A percentile compares a stretch with the other conserved stretches of the same genome.
These are phyloP conservation scores for Simplicillium sp. DNA, from an alignment of 2,329 filamentous ascomycete genomes.

Conservation along the genomic window DNA sequence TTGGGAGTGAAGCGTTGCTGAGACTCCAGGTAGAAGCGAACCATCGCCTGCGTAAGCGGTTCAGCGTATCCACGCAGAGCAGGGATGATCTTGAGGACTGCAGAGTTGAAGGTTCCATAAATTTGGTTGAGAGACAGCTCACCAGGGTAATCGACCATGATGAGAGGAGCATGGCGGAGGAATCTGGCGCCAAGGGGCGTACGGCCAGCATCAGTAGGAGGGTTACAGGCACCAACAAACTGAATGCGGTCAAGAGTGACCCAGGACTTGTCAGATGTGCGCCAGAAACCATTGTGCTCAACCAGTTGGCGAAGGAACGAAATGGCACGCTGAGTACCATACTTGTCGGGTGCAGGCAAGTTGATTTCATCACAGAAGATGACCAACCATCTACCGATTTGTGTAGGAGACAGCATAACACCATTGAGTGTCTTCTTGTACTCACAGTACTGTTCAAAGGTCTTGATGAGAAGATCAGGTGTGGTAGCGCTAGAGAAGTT, in stretches of 20 bases:
- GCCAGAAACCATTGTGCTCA: slow-evolving; percentile 98
- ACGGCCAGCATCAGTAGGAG: slow-evolving; percentile 92
- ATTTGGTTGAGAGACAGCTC: slow-evolving; percentile 93
- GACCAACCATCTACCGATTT: slow-evolving; percentile 95
- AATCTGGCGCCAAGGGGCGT: slow-evolving; percentile 90
- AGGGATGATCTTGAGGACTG: slow-evolving; percentile 93
- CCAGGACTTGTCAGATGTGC: slow-evolving; percentile 95
- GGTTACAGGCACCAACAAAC: slow-evolving; percentile 98
- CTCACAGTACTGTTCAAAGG: slow-evolving; percentile 98
- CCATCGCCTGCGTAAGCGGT: slow-evolving; percentile 92
- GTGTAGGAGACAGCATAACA: slow-evolving; percentile 87
- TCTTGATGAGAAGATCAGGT: slow-evolving; percentile 95
- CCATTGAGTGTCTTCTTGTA: slow-evolving; percentile 98
- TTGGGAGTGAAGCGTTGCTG: slow-evolving; percentile 91
- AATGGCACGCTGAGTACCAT: slow-evolving; percentile 93
- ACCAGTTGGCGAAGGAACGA: slow-evolving; percentile 96
- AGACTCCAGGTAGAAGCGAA: slow-evolving; percentile 89
- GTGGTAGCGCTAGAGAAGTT: slow-evolving; percentile 99
- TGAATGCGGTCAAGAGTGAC: slow-evolving; percentile 96
- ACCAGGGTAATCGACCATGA: slow-evolving; percentile 99
- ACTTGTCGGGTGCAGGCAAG: slow-evolving; percentile 92
- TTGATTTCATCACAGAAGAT: slow-evolving; percentile 99
- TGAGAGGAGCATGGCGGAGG: slow-evolving; percentile 90
- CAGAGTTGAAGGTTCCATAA: slow-evolving; percentile 95
- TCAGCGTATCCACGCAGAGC: slow-evolving; percentile 92